Evolutionary conservation across 306 rosid species (phyloP), one percentile per base, ranked within the genome.

Genomic region (Crotalaria pallida): DNA sequence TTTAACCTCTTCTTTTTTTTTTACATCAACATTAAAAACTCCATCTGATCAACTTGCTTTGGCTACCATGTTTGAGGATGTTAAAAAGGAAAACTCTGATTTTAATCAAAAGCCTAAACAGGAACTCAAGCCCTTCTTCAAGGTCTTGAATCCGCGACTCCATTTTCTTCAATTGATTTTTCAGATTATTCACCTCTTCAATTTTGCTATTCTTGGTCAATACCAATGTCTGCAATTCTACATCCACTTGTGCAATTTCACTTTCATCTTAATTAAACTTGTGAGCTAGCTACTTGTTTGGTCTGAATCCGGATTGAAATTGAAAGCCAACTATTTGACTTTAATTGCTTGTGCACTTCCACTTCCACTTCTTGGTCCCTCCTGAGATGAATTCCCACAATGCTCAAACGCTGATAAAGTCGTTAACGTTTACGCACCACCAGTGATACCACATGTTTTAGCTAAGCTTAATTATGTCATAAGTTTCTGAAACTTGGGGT

Each of bases 41-140:
- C n/a, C n/a, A n/a, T n/a, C n/a, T n/a, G n/a, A n/a, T n/a, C n/a
- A n/a, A n/a, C n/a, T n/a, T n/a, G n/a, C n/a, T n/a, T n/a, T n/a
- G n/a, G n/a, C n/a, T n/a, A n/a, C n/a, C n/a, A n/a, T 71, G 52
- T 38, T 69, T 80, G 31, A 80, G 64, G 53, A 65, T 12, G 49
- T 80, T 75, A 34, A 75, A 74, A 48, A 70, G 80, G 27, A 77
- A 55, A 36, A 75, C 74, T 70, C 80, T 69, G 9, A 71, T 74
- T 65, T 71, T 80, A 10, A 80, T 80, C 0, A 80, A 19, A 38
- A 71, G 56, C 62, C 78, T 80, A 50, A 75, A 80, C 2, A 80
- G 34, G 13, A 48, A 62, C 31, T 75, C 77, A 22, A 75, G 74
- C 13, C 73, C 77, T 80, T 80, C 69, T 80, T 74, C 77, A 34